These are phyloP conservation scores for Fomitopsis betulina DNA, from an alignment of 1,284 basidiomycete genomes.

Conservation along the genomic window DNA sequence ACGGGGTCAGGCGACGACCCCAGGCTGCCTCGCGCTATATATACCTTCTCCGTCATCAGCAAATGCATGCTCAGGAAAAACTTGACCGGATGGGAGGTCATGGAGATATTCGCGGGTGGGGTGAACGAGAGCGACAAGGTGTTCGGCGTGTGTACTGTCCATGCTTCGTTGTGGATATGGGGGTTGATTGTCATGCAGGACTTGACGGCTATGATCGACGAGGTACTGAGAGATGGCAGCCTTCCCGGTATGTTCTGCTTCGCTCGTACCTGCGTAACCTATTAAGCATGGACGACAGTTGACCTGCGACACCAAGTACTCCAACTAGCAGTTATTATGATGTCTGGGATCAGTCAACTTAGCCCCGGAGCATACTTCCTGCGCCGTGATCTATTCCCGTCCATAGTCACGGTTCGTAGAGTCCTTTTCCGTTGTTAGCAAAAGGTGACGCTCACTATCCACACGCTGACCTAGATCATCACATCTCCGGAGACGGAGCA, in stretches of 20 bases:
- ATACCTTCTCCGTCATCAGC: slow-evolving; percentile 43
- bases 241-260: slow-evolving; percentile 36
- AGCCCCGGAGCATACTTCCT: slow-evolving; percentile 69
- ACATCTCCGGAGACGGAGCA: slow-evolving; percentile 47
- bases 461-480: slow-evolving; percentile 37
- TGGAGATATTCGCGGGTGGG: slow-evolving; percentile 61
- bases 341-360: slow-evolving; percentile 53
- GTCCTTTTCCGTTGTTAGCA: neutral
- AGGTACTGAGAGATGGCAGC: slow-evolving; percentile 37
- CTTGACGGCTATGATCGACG: slow-evolving; percentile 41
- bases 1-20: slow-evolving; percentile 30
- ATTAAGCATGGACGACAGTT: slow-evolving; percentile 26
- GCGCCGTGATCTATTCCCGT: slow-evolving; percentile 52
- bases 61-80: slow-evolving; percentile 49
- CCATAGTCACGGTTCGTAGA: slow-evolving; percentile 41
- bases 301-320: slow-evolving; percentile 47
- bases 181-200: slow-evolving; percentile 29
- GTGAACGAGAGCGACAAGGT: slow-evolving; percentile 50
- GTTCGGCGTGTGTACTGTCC: slow-evolving; percentile 42
- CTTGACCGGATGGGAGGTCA: slow-evolving; percentile 61
- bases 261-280: no score
- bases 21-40: slow-evolving; percentile 40
- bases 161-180: neutral
- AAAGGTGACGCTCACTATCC: neutral
- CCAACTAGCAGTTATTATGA: slow-evolving; percentile 51